These are phyloP conservation scores for Pseudopyrenochaeta lycopersici DNA, from an alignment of 2,329 filamentous ascomycete species.

Conservation along the genomic window DNA sequence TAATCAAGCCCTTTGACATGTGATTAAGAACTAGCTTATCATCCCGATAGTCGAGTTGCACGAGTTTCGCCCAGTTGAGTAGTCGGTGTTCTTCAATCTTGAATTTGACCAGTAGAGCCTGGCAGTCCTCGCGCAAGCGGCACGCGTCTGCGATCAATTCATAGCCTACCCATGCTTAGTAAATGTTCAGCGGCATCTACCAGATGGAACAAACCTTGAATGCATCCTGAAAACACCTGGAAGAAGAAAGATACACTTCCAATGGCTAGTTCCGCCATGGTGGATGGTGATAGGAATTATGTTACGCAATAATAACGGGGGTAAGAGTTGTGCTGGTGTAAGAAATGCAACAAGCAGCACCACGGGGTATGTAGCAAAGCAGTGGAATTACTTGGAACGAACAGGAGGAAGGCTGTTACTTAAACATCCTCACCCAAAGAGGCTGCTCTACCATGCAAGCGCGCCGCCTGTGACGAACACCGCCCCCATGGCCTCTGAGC, in stretches of 20 bases:
- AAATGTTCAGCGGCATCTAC: neutral
- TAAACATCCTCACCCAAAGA: slow-evolving; percentile 16
- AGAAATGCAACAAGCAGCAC: neutral
- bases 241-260: slow-evolving; percentile 45
- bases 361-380: neutral
- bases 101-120: slow-evolving; percentile 47
- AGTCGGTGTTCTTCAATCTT: slow-evolving; percentile 51
- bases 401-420: slow-evolving; percentile 25
- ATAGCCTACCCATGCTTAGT: slow-evolving; percentile 36
- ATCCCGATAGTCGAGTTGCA: slow-evolving; percentile 43
- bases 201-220: slow-evolving; percentile 33
- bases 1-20: slow-evolving; percentile 42
- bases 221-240: slow-evolving; percentile 49
- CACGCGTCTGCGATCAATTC: slow-evolving; percentile 49
- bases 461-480: slow-evolving; percentile 29
- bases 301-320: neutral
- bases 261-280: slow-evolving; percentile 35
- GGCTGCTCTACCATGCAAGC: slow-evolving; percentile 25
- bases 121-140: slow-evolving; percentile 39
- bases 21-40: slow-evolving; percentile 43
- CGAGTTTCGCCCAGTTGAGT: slow-evolving; percentile 48
- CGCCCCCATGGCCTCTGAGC: slow-evolving; percentile 34
- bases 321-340: neutral
- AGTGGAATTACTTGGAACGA: neutral
- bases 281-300: neutral